phyloP scores from a whole-genome alignment of 352 stramenopile genomes.

The Pythium biforme region DNA sequence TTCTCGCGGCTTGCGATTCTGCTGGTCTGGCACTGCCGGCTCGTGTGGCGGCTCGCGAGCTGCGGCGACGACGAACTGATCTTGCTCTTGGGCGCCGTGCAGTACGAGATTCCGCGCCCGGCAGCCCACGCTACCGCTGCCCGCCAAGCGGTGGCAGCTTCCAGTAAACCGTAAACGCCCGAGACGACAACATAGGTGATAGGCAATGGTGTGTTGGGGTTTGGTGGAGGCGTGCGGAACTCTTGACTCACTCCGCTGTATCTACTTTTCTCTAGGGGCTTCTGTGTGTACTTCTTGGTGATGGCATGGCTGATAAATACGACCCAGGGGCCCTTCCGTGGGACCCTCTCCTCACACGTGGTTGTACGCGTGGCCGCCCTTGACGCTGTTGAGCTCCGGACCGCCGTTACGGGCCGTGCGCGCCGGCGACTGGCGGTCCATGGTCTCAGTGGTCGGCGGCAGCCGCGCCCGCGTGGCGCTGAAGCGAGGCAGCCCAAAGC shows the following conservation, averaged over 20 bases:
- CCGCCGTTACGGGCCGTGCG: slow-evolving; percentile 2
- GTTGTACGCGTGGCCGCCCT: slow-evolving; percentile 11
- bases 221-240: too few relatives aligned
- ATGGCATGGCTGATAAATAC: not conserved
- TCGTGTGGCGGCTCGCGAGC: slow-evolving; percentile 3
- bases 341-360: not conserved
- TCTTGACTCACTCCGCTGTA: not conserved
- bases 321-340: too few relatives aligned
- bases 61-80: slow-evolving; percentile 12
- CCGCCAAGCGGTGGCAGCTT: too few relatives aligned
- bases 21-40: slow-evolving; percentile 9
- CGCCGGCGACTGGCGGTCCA: slow-evolving; percentile 8
- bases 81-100: not conserved
- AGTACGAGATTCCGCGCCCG: not conserved
- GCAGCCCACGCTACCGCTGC: not conserved
- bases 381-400: not conserved
- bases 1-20: slow-evolving; percentile 8
- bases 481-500: slow-evolving; percentile 14
- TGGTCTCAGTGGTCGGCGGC: slow-evolving; percentile 1
- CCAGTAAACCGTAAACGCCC: not conserved
- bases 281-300: not conserved
- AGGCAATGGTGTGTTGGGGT: too few relatives aligned
- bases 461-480: not conserved
- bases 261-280: not conserved
- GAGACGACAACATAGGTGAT: too few relatives aligned